These are phyloP conservation scores for Talaromyces sp. DNA, from an alignment of 2,329 filamentous ascomycete genomes.

Conservation along the genomic window DNA sequence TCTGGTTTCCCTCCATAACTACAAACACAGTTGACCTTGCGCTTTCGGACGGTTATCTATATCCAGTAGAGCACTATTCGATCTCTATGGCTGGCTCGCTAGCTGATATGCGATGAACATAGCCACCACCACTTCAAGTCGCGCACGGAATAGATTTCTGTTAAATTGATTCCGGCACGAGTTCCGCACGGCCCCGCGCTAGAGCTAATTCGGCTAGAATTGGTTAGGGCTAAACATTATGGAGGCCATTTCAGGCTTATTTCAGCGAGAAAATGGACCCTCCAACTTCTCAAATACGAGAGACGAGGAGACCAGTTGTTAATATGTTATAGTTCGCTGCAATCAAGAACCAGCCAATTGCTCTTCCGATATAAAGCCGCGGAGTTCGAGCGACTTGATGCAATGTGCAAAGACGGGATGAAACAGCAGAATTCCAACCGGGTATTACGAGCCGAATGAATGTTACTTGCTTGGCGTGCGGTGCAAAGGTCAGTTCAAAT, in stretches of 20 bases:
- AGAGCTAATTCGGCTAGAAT: background rate
- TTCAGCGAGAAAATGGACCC: background rate
- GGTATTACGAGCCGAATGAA: background rate
- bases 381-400: background rate
- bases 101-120: background rate
- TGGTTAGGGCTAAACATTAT: background rate
- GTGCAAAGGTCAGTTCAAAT: background rate
- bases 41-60: background rate
- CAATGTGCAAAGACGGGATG: background rate
- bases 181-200: slow-evolving; percentile 1
- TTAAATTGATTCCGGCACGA: background rate
- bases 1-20: background rate
- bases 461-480: background rate
- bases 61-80: background rate
- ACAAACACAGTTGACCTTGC: background rate
- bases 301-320: background rate
- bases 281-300: background rate
- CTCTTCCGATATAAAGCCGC: background rate
- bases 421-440: background rate
- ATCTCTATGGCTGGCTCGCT: background rate
- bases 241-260: background rate
- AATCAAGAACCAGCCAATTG: background rate
- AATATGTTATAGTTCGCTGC: background rate
- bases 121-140: slow-evolving; percentile 5
- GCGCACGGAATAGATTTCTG: background rate